A percentile compares a stretch with the other conserved stretches of the same genome.
These are phyloP conservation scores for Hypoxylon cercidicola DNA, from an alignment of 495 filamentous ascomycete species.

Conservation along the genomic window DNA sequence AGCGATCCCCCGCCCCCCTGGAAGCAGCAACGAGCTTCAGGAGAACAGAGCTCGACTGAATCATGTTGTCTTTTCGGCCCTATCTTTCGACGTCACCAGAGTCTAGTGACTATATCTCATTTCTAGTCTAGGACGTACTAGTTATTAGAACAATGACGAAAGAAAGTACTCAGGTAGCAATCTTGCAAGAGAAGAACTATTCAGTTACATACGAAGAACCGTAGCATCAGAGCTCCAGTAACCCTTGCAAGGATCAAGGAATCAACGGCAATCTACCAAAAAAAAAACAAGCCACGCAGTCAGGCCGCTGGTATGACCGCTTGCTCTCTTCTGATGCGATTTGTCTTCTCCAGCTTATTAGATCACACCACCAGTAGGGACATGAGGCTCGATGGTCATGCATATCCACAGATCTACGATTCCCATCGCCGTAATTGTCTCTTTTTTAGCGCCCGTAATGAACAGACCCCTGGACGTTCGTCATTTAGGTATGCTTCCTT, in stretches of 20 bases:
- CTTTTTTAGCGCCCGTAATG: constrained; percentile 18
- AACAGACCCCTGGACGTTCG: constrained; percentile 5
- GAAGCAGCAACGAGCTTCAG: constrained; percentile 39
- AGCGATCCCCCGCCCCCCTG: constrained; percentile 42
- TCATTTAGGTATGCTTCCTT: constrained; percentile 23
- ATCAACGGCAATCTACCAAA: constrained; percentile 3
- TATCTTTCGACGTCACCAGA: constrained; percentile 13
- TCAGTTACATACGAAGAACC: not conserved
- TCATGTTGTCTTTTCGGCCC: constrained; percentile 23
- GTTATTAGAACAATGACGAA: constrained; percentile 9
- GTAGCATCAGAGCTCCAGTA: not conserved
- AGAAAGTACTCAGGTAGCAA: not conserved
- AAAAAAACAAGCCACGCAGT: constrained; percentile 13
- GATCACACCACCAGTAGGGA: constrained; percentile 22
- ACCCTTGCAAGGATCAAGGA: constrained; percentile 14
- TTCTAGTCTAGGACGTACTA: not conserved
- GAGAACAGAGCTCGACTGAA: not conserved
- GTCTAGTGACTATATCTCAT: constrained; percentile 12
- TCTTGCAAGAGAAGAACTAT: not conserved
- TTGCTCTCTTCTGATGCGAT: constrained; percentile 11
- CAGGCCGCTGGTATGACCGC: constrained; percentile 10
- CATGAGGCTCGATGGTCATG: constrained; percentile 36
- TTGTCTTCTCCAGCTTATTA: constrained; percentile 10
- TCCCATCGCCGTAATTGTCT: constrained; percentile 30
- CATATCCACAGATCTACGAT: constrained; percentile 33